These are phyloP conservation scores for Erigeron canadensis DNA, from an alignment of 129 eudicot genomes.

Conservation along the genomic window DNA sequence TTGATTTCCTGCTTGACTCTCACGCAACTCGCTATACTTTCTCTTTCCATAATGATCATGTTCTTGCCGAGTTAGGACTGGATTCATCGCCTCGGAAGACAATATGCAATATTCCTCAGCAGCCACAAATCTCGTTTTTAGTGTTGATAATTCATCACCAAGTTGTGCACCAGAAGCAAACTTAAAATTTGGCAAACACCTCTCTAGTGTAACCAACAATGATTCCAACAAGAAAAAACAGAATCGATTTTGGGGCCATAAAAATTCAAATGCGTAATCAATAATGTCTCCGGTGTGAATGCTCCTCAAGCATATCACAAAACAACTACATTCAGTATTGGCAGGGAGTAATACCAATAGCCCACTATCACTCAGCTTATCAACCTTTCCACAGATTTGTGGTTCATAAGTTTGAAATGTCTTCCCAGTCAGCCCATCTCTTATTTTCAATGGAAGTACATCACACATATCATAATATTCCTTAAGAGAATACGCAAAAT, in stretches of 20 bases:
- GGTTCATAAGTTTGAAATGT: constrained; percentile 5
- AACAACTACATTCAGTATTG: background rate
- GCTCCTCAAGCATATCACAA: constrained; percentile 19
- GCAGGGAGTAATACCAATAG: too few species aligned
- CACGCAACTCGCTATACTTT: too few species aligned
- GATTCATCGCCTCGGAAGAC: too few species aligned
- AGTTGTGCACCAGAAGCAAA: background rate
- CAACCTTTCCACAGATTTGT: too few species aligned
- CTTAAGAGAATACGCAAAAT: too few species aligned
- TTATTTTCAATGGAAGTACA: background rate
- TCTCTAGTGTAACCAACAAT: background rate
- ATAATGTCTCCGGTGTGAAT: background rate
- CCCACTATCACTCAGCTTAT: too few species aligned
- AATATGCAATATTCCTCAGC: too few species aligned
- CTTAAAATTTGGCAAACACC: background rate
- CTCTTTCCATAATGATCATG: too few species aligned
- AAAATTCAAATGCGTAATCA: constrained; percentile 10
- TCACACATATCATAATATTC: background rate
- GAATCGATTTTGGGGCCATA: background rate
- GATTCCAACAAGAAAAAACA: background rate
- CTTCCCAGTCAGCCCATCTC: background rate
- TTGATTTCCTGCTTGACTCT: too few species aligned
- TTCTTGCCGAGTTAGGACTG: too few species aligned
- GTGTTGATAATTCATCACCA: too few species aligned
- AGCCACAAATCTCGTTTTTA: too few species aligned